phyloP scores from a whole-genome alignment of 352 stramenopile species.

The Blastocystis sp. region DNA sequence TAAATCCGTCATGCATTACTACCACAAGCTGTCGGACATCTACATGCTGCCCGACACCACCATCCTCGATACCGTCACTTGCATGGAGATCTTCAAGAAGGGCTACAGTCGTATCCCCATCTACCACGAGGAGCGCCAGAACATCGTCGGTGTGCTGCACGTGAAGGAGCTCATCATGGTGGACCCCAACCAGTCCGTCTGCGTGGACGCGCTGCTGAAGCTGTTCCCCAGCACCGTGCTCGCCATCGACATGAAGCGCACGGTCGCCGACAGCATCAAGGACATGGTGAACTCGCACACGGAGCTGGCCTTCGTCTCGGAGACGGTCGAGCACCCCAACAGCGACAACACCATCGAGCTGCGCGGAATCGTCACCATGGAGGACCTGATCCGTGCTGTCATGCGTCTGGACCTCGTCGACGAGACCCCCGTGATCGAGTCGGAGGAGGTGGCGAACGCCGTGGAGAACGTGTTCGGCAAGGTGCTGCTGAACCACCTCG shows the following conservation, averaged over 20 bases:
- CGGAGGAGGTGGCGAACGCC: neutral
- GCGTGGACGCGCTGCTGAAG: conserved; percentile 67
- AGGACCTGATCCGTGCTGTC: conserved; percentile 96
- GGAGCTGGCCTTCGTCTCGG: conserved; percentile 83
- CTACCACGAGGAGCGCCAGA: conserved; percentile 65
- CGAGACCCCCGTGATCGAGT: conserved; percentile 67
- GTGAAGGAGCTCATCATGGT: conserved; percentile 97
- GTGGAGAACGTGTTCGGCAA: conserved; percentile 2
- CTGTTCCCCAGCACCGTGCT: conserved; percentile 68
- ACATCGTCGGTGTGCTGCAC: conserved; percentile 87
- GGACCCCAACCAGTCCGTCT: conserved; percentile 81
- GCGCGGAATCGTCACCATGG: conserved; percentile 87
- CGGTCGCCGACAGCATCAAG: conserved; percentile 79
- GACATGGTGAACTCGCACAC: conserved; percentile 80
- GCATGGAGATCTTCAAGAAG: conserved; percentile 85
- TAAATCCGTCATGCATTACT: conserved; percentile 78
- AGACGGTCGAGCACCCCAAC: conserved; percentile 70
- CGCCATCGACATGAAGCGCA: conserved; percentile 73
- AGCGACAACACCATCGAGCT: conserved; percentile 82
- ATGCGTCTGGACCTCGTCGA: conserved; percentile 86
- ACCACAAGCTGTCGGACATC: conserved; percentile 80
- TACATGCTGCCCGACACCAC: conserved; percentile 77
- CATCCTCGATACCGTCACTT: conserved; percentile 66
- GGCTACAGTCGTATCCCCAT: conserved; percentile 89
- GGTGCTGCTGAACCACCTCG: neutral